These are phyloP conservation scores for Pezicula rhizophila DNA, from an alignment of 2,329 filamentous ascomycete genomes.

Conservation along the genomic window DNA sequence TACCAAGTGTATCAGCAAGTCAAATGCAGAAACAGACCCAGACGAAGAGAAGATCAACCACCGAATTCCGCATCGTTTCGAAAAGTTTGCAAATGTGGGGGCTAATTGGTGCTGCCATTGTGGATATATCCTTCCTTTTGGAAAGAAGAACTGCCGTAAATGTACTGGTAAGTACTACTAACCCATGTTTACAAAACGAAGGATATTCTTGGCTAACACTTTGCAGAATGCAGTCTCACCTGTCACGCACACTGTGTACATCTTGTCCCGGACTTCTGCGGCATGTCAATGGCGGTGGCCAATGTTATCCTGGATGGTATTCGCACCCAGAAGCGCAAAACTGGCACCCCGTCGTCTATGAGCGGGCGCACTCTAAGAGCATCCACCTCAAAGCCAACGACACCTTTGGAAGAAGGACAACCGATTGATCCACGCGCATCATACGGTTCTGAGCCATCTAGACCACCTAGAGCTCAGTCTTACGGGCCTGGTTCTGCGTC, in stretches of 20 bases:
- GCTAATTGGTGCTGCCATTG: constrained; percentile 99
- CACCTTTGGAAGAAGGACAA: constrained; percentile 9
- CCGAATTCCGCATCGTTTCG: constrained; percentile 94
- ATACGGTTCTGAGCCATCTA: constrained; percentile 21
- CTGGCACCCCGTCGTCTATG: constrained; percentile 32
- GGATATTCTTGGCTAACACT: constrained; percentile 21
- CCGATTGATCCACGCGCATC: constrained; percentile 19
- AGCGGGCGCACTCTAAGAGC: constrained; percentile 22
- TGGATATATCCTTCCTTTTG: constrained; percentile 90
- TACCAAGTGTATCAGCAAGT: constrained; percentile 99
- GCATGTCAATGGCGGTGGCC: constrained; percentile 97
- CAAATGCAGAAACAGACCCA: constrained; percentile 94
- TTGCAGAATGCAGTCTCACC: constrained; percentile 78
- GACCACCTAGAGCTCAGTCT: constrained; percentile 26
- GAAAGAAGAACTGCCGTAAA: constrained; percentile 89
- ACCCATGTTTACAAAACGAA: background rate
- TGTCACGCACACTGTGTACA: constrained; percentile 89
- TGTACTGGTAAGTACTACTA: constrained; percentile 62
- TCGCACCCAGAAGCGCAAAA: constrained; percentile 65
- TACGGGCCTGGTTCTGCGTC: constrained; percentile 32
- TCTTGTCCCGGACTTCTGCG: constrained; percentile 95
- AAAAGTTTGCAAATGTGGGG: constrained; percentile 93
- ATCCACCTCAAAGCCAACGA: constrained; percentile 16
- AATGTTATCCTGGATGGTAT: constrained; percentile 90
- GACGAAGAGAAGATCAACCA: constrained; percentile 99